Base-by-base conservation (phyloP, 768 basidiomycete species). In the Clavulina sp. region DNA sequence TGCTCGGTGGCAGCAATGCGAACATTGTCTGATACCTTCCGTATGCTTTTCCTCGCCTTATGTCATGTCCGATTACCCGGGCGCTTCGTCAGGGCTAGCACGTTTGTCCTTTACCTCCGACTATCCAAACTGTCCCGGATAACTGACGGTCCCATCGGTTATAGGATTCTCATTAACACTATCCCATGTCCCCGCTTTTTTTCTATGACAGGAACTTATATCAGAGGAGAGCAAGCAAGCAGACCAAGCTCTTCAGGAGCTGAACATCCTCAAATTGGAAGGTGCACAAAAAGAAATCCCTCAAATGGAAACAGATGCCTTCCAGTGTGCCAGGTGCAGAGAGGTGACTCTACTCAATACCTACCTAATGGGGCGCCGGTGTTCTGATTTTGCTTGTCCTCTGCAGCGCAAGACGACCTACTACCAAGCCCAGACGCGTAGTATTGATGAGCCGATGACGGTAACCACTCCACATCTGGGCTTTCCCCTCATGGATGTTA, bases 391-490 rank as follows among this genome's bases (percentile, higher is more conserved):
- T 18, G 6, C 41, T 26, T n/a, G n/a, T n/a, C n/a, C n/a, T n/a
- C n/a, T 29, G 6, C 55, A 83, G 81, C 70, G 83, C 60, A 87
- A 89, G 68, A 86, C 87, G 60, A 76, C 81, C 41, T 96, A 95
- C 60, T 82, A 87, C 58, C 91, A 97, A 70, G 87, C 88, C 59
- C 95, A 99, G 64, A 99, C 95, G 5, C 76, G 95, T 51, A 89
- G 86, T 61, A 93, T 93, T 5, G 95, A 97, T 68, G 95, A 96
- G 68, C 92, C 93, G 23, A 96, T 97, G 92, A 96, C 93, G 2
- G 83, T 85, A 63, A 61, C 81, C 26, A 19, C 9, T 38, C 73
- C 19, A 23, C 31, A 51, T 36, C 36, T 41, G 33, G 5, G 29
- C 30, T 21, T 24, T n/a, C n/a, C n/a, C n/a, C n/a, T n/a, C n/a